Conservation (phyloP, 2,329 filamentous ascomycete genomes). For the Diaporthe citriasiana region DNA sequence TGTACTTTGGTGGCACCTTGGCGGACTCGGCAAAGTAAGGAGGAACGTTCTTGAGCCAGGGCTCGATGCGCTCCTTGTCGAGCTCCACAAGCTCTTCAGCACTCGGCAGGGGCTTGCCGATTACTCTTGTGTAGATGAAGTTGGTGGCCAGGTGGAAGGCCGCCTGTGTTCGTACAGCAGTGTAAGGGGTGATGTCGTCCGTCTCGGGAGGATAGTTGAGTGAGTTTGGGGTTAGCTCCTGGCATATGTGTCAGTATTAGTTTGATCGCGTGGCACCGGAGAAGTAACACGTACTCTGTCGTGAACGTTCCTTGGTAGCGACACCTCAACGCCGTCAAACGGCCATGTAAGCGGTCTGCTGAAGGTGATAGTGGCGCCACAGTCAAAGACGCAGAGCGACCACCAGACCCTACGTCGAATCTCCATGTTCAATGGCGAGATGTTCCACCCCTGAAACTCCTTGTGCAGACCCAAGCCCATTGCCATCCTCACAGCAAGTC, state of each 20-base stretch:
- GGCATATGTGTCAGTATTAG: slow-evolving; percentile 8
- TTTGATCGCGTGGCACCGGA: neutral
- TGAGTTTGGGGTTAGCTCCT: slow-evolving; percentile 53
- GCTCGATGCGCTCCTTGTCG: slow-evolving; percentile 55
- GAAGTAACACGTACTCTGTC: slow-evolving; percentile 44
- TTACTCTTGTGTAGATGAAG: slow-evolving; percentile 60
- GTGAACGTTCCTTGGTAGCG: slow-evolving; percentile 46
- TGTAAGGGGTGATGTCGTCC: slow-evolving; percentile 58
- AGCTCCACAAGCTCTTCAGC: slow-evolving; percentile 57
- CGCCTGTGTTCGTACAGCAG: slow-evolving; percentile 59
- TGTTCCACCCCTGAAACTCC: slow-evolving; percentile 55
- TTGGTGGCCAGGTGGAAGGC: slow-evolving; percentile 60
- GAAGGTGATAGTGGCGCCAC: slow-evolving; percentile 57
- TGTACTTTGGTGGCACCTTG: slow-evolving; percentile 53
- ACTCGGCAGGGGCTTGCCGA: slow-evolving; percentile 59
- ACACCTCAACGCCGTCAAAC: slow-evolving; percentile 46
- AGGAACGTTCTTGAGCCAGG: slow-evolving; percentile 55
- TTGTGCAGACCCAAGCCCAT: slow-evolving; percentile 64
- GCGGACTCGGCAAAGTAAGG: slow-evolving; percentile 53
- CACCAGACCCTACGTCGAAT: slow-evolving; percentile 56
- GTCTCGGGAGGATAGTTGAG: slow-evolving; percentile 52
- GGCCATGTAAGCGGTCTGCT: slow-evolving; percentile 48
- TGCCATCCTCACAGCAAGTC: slow-evolving; percentile 63
- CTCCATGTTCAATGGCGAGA: slow-evolving; percentile 51
- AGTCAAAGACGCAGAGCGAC: slow-evolving; percentile 58